Base-by-base conservation (phyloP, 1,139 yeast genomes). In the Scheffersomyces insectosa region DNA sequence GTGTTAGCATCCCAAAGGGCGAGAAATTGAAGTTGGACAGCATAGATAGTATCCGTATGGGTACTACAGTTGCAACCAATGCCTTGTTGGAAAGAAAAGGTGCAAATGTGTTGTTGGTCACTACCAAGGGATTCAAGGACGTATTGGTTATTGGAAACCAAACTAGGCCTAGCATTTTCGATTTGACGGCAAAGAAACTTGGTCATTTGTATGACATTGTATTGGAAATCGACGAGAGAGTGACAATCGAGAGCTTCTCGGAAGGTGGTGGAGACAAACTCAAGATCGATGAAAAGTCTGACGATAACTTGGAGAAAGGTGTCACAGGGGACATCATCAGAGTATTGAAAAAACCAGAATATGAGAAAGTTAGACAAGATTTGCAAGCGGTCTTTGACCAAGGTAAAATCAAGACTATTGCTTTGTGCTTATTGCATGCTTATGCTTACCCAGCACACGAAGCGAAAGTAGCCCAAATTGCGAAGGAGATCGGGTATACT, bases 111-210 rank as follows among this genome's bases (percentile, higher is more conserved):
- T 72, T 77, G 25, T 62, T 77, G 38, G 61, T 78, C 5, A 77
- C 82, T 3, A 77, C 82, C 16, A 73, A 69, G 47, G 82, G 82
- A 1, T 78, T 78, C 54, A 70, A 70, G 48, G 83, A 72, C 49
- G 73, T 72, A 2, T 60, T 72, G 51, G 59, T 61, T 1, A 72
- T 72, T 44, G 78, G 78, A 5, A 55, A 55, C 38, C 61, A 57
- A 32, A 57, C 61, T 5, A 38, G 61, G 25, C 61, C 61, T 5
- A 42, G 53, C 33, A 57, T 57, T 32, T 57, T 57, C 40, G 60
- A 56, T 36, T 49, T 56, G 43, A 55, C 59, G 0, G 60, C 60
- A 8, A 47, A 48, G 37, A 56, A 56, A 33, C 48, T 56, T 42
- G 57, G 54, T 14, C 70, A 66, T 40, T 62, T 72, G 41, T 71